Evolutionary conservation across 768 basidiomycete genomes (phyloP), one percentile per base, ranked within the genome.

Genomic region (Cytidiella melzeri): DNA sequence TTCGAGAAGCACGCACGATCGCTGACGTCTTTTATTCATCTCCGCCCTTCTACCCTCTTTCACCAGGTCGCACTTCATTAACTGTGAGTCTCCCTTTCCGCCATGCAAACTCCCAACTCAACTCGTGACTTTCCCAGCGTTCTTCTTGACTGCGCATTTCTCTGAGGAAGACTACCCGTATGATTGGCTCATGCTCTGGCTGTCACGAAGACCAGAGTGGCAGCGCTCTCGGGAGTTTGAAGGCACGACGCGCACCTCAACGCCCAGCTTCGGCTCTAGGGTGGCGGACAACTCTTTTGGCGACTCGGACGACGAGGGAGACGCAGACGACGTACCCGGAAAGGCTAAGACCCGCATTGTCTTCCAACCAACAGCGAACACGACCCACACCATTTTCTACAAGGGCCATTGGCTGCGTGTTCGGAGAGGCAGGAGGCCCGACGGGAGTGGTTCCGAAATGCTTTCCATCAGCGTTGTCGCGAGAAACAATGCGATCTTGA

Each of bases 131-230:
- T 28, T 41, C 40, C 21, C 5, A 34, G 63, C 63, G 4, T 64
- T 64, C 75, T 92, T 91, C 80, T 79, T 92, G 45, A 92, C 89
- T 13, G 89, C 89, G 7, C 86, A 91, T 67, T 92, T 92, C 71
- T 85, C 81, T 55, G 89, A 92, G 68, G 89, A 92, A 66, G 89
- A 92, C 62, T 87, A 87, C 55, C 89, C 88, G 3, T 92, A 90
- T 57, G 88, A 92, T 67, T 92, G 88, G 88, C 75, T 92, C 45
- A 91, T 91, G 86, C 75, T 90, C 26, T 92, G 88, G 88, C 79
- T 92, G 43, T 87, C 87, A 38, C 82, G 87, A 45, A 77, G 86
- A 71, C 76, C 88, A 37, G 88, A 91, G 66, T 91, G 88, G 88
- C 88, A 91, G 60, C 83, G 87, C 34, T 89, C 88, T 6, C 80